These are phyloP conservation scores for Prunus persica DNA, from an alignment of 306 rosid species.

Conservation along the genomic window DNA sequence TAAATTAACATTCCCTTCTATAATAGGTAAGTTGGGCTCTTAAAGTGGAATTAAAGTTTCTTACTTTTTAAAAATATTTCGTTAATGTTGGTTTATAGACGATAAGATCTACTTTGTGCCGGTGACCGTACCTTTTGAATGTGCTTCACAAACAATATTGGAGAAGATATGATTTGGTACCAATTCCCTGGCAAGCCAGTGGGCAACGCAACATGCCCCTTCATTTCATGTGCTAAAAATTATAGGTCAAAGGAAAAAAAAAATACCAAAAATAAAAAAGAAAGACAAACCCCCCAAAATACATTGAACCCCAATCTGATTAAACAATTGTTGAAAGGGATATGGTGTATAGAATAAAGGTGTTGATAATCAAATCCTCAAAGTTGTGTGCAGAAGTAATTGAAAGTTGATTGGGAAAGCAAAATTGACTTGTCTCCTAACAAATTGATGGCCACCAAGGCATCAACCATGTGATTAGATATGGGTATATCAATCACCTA, in stretches of 20 bases:
- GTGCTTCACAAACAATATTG: neutral
- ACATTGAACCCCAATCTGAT: conserved; percentile 27
- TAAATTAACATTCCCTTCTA: neutral
- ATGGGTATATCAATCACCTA: neutral
- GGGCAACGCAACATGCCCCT: neutral
- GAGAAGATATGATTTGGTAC: neutral
- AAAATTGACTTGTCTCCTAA: conserved; percentile 21
- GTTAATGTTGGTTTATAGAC: neutral
- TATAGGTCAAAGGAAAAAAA: neutral
- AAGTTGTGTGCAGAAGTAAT: neutral
- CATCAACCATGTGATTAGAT: neutral
- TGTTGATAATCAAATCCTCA: conserved; percentile 5
- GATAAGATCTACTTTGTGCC: neutral
- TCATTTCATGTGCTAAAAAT: neutral
- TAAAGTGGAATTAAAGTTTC: neutral
- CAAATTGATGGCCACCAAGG: conserved; percentile 2
- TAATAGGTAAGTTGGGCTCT: neutral
- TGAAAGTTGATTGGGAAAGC: conserved; percentile 3
- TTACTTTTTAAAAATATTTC: neutral
- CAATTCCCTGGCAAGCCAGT: neutral
- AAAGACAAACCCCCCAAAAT: neutral
- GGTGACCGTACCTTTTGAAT: neutral
- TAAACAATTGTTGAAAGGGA: conserved; percentile 16
- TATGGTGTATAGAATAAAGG: neutral
- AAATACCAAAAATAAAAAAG: neutral